Conservation (phyloP, 495 filamentous ascomycete genomes). For the Peziza echinospora region DNA sequence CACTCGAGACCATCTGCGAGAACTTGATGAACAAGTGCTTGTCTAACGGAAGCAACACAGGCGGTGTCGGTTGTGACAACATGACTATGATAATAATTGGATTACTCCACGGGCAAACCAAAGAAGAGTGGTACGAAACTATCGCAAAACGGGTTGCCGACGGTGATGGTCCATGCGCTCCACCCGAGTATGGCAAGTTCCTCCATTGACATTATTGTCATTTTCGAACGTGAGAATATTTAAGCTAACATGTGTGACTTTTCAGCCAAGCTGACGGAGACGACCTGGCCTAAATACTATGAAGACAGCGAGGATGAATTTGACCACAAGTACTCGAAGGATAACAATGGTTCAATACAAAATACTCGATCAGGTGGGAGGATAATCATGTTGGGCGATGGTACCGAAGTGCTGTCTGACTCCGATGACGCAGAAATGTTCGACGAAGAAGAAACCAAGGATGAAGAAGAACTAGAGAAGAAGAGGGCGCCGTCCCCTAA, state of each 20-base stretch:
- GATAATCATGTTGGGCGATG: constrained; percentile 87
- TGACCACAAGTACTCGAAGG: constrained; percentile 49
- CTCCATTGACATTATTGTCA: neutral
- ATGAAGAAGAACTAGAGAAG: constrained; percentile 19
- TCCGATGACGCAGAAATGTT: constrained; percentile 81
- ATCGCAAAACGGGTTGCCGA: constrained; percentile 85
- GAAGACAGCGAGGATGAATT: constrained; percentile 86
- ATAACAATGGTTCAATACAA: constrained; percentile 20
- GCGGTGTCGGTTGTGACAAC: constrained; percentile 95
- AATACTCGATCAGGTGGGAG: constrained; percentile 43
- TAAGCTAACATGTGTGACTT: neutral
- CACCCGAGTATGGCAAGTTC: constrained; percentile 96
- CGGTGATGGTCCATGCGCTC: constrained; percentile 94
- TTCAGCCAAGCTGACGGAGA: constrained; percentile 22
- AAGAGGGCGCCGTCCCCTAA: constrained; percentile 13
- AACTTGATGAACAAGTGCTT: constrained; percentile 99
- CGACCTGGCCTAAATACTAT: constrained; percentile 45
- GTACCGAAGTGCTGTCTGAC: constrained; percentile 68
- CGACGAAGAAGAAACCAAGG: constrained; percentile 71
- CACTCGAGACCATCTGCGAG: constrained; percentile 80
- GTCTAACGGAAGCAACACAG: constrained; percentile 89
- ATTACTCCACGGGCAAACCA: constrained; percentile 70
- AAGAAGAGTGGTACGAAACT: constrained; percentile 94
- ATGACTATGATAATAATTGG: constrained; percentile 95
- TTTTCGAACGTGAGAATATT: neutral